Conservation (phyloP, 805 yeast species). For the Yamadazyma nakazawae region DNA sequence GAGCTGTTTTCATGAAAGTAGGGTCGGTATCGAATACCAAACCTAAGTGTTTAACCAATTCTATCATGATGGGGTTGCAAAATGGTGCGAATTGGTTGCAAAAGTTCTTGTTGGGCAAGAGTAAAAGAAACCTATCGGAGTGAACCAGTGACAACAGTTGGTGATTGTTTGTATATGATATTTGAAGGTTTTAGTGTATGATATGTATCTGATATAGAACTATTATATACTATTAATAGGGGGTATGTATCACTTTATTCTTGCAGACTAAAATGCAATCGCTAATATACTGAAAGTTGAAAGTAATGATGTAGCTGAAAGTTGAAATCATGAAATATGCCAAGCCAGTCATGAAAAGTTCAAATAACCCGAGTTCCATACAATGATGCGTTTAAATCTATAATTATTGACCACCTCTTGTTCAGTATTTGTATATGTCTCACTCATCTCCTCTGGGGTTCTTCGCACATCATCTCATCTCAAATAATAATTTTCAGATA, state of each 20-base stretch:
- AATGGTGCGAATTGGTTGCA: neutral
- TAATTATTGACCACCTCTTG: neutral
- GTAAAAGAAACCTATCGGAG: no score
- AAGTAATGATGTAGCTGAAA: neutral
- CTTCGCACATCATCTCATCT: constrained; percentile 7
- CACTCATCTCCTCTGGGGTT: neutral
- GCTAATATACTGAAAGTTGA: no score
- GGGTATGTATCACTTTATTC: no score
- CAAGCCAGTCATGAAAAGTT: neutral
- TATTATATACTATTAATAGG: no score
- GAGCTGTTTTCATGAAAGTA: constrained; percentile 6
- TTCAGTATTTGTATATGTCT: neutral
- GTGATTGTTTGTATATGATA: no score
- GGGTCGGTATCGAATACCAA: constrained; percentile 18
- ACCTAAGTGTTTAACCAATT: constrained; percentile 33
- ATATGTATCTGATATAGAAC: no score
- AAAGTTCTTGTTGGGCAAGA: no score
- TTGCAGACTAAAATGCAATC: no score
- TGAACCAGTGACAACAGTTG: no score
- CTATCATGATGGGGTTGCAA: constrained; percentile 19
- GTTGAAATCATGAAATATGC: neutral
- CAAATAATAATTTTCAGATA: constrained; percentile 3
- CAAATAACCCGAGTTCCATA: no score
- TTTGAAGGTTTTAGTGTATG: no score
- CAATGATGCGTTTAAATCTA: no score